A percentile compares a stretch with the other conserved stretches of the same genome.
Conservation (phyloP, 1,284 basidiomycete species). For the Boletellus deceptivus region DNA sequence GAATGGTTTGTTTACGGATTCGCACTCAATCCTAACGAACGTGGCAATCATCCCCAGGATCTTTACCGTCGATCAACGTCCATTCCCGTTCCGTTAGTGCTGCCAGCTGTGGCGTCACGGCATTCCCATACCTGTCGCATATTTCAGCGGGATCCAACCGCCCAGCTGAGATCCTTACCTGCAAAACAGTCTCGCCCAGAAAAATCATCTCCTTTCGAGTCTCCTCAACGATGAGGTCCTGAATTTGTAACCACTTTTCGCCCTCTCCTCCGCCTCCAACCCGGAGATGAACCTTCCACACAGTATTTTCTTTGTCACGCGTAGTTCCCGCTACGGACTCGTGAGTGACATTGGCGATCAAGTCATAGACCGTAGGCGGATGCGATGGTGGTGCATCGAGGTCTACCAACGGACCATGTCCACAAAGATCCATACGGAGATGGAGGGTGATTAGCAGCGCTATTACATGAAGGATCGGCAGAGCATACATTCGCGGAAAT, state of each 20-base stretch:
- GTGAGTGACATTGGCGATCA: conserved; percentile 93
- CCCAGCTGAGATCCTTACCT: conserved; percentile 49
- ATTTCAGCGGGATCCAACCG: conserved; percentile 9
- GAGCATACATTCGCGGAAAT: conserved; percentile 83
- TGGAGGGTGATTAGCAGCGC: conserved; percentile 17
- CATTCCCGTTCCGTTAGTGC: conserved; percentile 26
- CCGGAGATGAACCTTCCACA: conserved; percentile 93
- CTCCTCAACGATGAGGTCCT: conserved; percentile 96
- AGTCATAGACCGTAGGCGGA: conserved; percentile 78
- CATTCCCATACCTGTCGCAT: conserved; percentile 68
- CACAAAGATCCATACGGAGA: conserved; percentile 14
- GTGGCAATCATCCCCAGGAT: conserved; percentile 30
- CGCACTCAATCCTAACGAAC: conserved; percentile 20
- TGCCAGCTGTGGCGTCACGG: conserved; percentile 30
- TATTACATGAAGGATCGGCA: conserved; percentile 28
- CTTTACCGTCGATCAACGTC: conserved; percentile 32
- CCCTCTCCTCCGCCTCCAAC: conserved; percentile 72
- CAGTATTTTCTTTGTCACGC: conserved; percentile 80
- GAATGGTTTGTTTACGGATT: conserved; percentile 8
- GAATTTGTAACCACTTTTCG: conserved; percentile 96
- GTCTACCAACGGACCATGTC: conserved; percentile 47
- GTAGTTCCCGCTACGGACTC: conserved; percentile 94
- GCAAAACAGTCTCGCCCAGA: conserved; percentile 92
- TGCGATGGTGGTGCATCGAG: conserved; percentile 65
- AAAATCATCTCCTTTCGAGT: conserved; percentile 98